These are phyloP conservation scores for Halophytophthora polymorphica DNA, from an alignment of 352 stramenopile genomes.

Conservation along the genomic window DNA sequence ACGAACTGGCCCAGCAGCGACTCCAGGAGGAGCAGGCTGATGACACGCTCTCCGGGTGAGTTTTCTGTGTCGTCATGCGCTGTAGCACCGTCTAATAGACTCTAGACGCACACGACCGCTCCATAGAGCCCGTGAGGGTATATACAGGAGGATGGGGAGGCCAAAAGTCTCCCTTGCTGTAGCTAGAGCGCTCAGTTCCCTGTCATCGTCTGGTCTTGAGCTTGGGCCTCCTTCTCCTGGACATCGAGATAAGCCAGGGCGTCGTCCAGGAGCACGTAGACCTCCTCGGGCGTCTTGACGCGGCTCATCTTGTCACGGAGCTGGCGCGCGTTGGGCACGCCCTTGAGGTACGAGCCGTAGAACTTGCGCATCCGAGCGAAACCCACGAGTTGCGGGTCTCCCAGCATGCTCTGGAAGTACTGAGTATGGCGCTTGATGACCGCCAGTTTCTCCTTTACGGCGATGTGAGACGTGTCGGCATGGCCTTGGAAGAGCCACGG, in stretches of 20 bases:
- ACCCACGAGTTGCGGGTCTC: conserved; percentile 36
- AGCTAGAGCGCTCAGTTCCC: conserved; percentile 2
- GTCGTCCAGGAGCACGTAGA: conserved; percentile 61
- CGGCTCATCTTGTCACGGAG: conserved; percentile 55
- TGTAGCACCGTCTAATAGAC: too few species aligned
- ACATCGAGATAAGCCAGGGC: conserved; percentile 28
- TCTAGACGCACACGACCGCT: too few species aligned
- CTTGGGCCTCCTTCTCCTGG: conserved; percentile 21
- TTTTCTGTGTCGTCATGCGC: too few species aligned
- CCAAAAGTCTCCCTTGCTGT: conserved; percentile 15
- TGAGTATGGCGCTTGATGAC: conserved; percentile 65
- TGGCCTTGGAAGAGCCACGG: conserved; percentile 79
- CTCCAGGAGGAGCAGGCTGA: not conserved
- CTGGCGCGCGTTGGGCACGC: conserved; percentile 65
- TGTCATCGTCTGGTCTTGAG: conserved; percentile 9
- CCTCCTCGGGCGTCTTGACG: conserved; percentile 43
- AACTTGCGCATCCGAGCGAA: conserved; percentile 83
- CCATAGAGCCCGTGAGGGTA: too few species aligned
- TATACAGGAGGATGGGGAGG: conserved; percentile 12
- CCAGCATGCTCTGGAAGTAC: conserved; percentile 64
- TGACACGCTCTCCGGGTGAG: too few species aligned
- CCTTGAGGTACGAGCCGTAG: conserved; percentile 71
- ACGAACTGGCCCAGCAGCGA: conserved; percentile 39
- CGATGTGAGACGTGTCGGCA: conserved; percentile 45
- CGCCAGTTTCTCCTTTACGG: conserved; percentile 47